phyloP scores from a whole-genome alignment of 1,284 basidiomycete species.

The Golubevia sp. region DNA sequence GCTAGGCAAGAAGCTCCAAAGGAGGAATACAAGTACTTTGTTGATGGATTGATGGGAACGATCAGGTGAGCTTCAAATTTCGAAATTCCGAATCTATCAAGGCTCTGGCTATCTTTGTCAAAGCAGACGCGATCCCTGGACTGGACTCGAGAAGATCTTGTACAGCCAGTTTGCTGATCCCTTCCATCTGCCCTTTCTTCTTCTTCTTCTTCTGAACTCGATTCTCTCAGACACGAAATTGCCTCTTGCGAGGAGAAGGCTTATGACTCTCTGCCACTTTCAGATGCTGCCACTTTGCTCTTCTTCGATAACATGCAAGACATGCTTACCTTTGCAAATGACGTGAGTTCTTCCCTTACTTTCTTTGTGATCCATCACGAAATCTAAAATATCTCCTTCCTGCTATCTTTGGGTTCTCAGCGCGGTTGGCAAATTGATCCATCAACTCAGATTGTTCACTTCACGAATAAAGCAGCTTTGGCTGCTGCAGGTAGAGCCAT shows the following conservation, averaged over 20 bases:
- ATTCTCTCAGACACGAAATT: slow-evolving; percentile 76
- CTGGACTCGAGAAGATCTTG: no score
- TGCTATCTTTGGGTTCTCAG: slow-evolving; percentile 18
- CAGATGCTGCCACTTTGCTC: slow-evolving; percentile 82
- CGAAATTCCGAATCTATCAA: no score
- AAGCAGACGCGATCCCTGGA: no score
- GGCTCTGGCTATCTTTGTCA: no score
- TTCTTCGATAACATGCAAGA: slow-evolving; percentile 83
- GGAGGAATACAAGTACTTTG: slow-evolving; percentile 87
- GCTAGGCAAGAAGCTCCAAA: slow-evolving; percentile 75
- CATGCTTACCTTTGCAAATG: slow-evolving; percentile 75
- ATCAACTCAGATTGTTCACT: slow-evolving; percentile 55
- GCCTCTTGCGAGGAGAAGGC: slow-evolving; percentile 89
- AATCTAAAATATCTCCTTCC: neutral
- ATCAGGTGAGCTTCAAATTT: slow-evolving; percentile 69
- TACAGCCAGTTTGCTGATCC: no score
- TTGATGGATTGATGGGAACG: slow-evolving; percentile 88
- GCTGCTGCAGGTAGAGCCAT: slow-evolving; percentile 19
- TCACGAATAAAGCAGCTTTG: slow-evolving; percentile 10
- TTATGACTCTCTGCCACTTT: slow-evolving; percentile 82
- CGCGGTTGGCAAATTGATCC: slow-evolving; percentile 63
- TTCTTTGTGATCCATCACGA: neutral
- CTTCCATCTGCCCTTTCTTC: neutral
- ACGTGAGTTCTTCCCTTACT: slow-evolving; percentile 59
- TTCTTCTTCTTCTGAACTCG: neutral